Base-by-base conservation (phyloP, 140 eudicot genomes). In the Oenanthe javanica region DNA sequence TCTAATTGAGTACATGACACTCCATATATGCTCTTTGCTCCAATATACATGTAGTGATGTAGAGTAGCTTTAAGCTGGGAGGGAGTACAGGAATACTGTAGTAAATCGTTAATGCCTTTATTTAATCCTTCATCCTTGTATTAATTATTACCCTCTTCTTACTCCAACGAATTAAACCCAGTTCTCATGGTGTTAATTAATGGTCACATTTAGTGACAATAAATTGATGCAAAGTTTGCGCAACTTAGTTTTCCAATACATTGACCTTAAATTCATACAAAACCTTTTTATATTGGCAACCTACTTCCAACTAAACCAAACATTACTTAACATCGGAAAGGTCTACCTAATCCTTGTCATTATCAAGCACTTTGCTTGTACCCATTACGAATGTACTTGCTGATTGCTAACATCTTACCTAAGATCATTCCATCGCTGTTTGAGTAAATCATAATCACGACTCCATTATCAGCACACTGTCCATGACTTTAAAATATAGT, bases 161-260 rank as follows among this genome's bases (percentile, higher is more conserved):
- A 55, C 63, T 57, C 25, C 9, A 52, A 15, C 63, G 23, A 5
- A 43, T 5, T 4, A 57, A 16, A 19, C 27, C 6, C 4, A 51
- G 69, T n/a, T 61, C 2, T n/a, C 14, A 61, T n/a, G 0, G 9
- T 3, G 0, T 72, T 43, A 73, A 43, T 73, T 46, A 21, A 73
- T 38, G 70, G 7, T 19, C 6, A 46, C 77, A 73, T 73, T 73
- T 73, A 73, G 40, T 76, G 63, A 48, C 1, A 76, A 50, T 76
- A 16, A 75, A 49, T 49, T 12, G 43, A 51, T 36, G 79, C 59
- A 76, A 50, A 12, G 8, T 45, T 77, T 31, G 25, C 79, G 45
- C 67, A 50, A 52, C 23, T 77, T 77, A 11, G 48, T 77, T 51
- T 15, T 77, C 61, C 79, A 54, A 77, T 5, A 42, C 45, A 52